Percentiles rank a stretch among this genome's conserved stretches.
These are phyloP conservation scores for Ogataea methylovora DNA, from an alignment of 805 yeast genomes.

Conservation along the genomic window DNA sequence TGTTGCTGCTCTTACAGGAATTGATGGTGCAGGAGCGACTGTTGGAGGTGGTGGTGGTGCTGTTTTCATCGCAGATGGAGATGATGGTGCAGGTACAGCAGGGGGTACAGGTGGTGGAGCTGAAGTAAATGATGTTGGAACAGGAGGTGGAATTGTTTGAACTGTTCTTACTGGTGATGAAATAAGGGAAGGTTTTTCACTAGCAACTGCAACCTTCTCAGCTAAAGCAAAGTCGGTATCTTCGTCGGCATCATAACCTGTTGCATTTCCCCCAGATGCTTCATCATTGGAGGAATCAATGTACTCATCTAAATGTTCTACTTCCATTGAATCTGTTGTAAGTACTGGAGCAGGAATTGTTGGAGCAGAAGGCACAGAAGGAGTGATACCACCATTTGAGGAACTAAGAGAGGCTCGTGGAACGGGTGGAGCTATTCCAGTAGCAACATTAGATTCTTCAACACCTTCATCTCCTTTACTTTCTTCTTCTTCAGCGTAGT, in stretches of 20 bases:
- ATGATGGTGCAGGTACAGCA: slow-evolving; percentile 6
- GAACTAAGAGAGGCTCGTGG: slow-evolving; percentile 8
- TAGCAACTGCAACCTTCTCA: slow-evolving; percentile 3
- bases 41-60: slow-evolving; percentile 12
- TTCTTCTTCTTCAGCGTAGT: slow-evolving; percentile 3
- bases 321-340: neutral
- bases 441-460: slow-evolving; percentile 11
- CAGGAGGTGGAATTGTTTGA: neutral
- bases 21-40: slow-evolving; percentile 7
- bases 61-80: slow-evolving; percentile 3
- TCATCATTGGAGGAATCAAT: slow-evolving; percentile 3
- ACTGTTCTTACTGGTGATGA: slow-evolving; percentile 4
- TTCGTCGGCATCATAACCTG: slow-evolving; percentile 72
- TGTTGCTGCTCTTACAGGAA: no score
- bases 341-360: neutral
- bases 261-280: slow-evolving; percentile 15
- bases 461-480: slow-evolving; percentile 15
- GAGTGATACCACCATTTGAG: neutral
- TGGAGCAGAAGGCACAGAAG: slow-evolving; percentile 4
- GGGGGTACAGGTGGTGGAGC: slow-evolving; percentile 7
- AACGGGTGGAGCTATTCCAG: neutral
- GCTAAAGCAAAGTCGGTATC: slow-evolving; percentile 27
- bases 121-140: neutral
- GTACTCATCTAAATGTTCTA: slow-evolving; percentile 3
- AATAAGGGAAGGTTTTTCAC: slow-evolving; percentile 2